phyloP scores from a whole-genome alignment of 805 yeast genomes.

The Clavispora fructus region DNA sequence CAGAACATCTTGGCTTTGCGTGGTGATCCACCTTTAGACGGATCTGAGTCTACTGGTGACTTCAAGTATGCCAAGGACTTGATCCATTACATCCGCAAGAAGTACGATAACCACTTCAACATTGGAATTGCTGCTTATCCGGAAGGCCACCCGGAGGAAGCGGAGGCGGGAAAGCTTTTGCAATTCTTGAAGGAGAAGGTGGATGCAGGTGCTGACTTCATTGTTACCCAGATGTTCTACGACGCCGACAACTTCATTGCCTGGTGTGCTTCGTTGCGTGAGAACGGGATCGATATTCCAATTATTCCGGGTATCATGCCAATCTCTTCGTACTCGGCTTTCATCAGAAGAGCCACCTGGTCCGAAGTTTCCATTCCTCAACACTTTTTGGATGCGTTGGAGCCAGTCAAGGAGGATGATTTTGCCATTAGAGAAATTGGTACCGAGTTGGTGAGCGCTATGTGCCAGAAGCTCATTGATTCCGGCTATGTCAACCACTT shows the following conservation, averaged over 20 bases:
- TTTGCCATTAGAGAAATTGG: conserved; percentile 82
- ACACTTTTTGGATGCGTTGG: conserved; percentile 61
- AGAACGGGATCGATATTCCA: conserved; percentile 72
- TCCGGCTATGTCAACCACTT: conserved; percentile 76
- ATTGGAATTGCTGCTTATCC: conserved; percentile 98
- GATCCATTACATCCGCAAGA: conserved; percentile 63
- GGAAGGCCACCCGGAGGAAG: conserved; percentile 93
- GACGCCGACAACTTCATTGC: conserved; percentile 78
- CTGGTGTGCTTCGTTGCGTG: conserved; percentile 75
- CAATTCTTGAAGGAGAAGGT: conserved; percentile 76
- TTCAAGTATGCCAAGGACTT: conserved; percentile 87
- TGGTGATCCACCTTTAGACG: conserved; percentile 89
- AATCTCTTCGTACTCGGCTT: conserved; percentile 89
- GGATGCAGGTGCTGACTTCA: conserved; percentile 91
- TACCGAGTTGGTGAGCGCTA: conserved; percentile 70
- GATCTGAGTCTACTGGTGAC: conserved; percentile 71
- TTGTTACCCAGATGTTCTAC: conserved; percentile 95
- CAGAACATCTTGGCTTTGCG: conserved; percentile 90
- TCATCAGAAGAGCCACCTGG: conserved; percentile 92
- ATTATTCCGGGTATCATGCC: conserved; percentile 99
- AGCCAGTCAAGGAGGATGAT: conserved; percentile 87
- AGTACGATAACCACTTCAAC: conserved; percentile 84
- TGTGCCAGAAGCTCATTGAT: conserved; percentile 71
- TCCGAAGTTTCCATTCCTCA: conserved; percentile 79
- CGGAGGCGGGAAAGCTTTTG: conserved; percentile 43